A percentile compares a stretch with the other conserved stretches of the same genome.
These are phyloP conservation scores for Cudoniella acicularis DNA, from an alignment of 495 filamentous ascomycete species.

Conservation along the genomic window DNA sequence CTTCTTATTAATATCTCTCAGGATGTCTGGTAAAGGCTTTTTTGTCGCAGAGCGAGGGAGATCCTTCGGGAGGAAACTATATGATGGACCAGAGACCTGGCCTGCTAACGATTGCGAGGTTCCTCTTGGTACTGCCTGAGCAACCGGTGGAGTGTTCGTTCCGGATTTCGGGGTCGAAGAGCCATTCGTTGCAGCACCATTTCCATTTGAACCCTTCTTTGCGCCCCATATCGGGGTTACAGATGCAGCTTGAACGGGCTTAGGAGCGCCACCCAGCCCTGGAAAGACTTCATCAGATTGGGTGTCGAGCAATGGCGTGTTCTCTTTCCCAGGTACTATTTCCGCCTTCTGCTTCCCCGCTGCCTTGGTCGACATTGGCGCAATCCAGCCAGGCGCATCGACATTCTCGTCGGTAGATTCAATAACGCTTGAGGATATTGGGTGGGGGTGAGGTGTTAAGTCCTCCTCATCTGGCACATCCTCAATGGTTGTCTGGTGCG, in stretches of 20 bases:
- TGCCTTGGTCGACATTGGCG: conserved; percentile 50
- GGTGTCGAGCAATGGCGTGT: conserved; percentile 61
- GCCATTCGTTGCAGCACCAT: conserved; percentile 38
- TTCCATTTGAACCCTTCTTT: conserved; percentile 47
- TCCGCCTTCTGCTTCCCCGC: conserved; percentile 59
- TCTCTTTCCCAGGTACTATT: conserved; percentile 36
- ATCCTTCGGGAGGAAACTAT: background rate
- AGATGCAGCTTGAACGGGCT: conserved; percentile 50
- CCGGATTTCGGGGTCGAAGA: conserved; percentile 51
- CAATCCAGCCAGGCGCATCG: conserved; percentile 34
- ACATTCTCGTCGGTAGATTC: conserved; percentile 27
- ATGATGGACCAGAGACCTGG: conserved; percentile 7
- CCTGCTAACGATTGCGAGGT: conserved; percentile 40
- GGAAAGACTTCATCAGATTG: conserved; percentile 89
- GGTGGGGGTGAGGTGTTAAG: conserved; percentile 44
- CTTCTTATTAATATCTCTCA: conserved; percentile 82
- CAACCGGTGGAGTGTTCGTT: conserved; percentile 29
- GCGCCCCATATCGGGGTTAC: conserved; percentile 66
- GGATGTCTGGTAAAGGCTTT: conserved; percentile 73
- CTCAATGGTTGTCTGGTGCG: conserved; percentile 70
- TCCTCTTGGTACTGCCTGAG: conserved; percentile 23
- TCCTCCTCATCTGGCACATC: conserved; percentile 81
- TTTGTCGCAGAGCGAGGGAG: conserved; percentile 61
- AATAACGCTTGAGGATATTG: conserved; percentile 31
- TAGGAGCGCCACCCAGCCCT: conserved; percentile 70